Conservation (phyloP, 1,139 yeast genomes). For the Blastobotrys serpentis region DNA sequence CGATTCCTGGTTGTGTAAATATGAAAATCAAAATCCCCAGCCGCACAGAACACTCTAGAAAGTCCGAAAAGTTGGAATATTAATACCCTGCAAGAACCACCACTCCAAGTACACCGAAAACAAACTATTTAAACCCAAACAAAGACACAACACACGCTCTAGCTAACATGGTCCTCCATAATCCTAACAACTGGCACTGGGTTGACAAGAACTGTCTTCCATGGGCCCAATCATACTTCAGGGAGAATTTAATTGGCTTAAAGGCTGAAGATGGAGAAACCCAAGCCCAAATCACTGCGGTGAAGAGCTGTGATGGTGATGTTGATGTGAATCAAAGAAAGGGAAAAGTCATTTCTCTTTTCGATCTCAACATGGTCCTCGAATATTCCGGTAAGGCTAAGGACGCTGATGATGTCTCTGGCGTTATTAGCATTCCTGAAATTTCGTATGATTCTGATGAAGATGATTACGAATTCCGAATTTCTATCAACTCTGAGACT, state of each 20-base stretch:
- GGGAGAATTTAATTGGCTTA: constrained; percentile 56
- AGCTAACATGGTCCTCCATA: constrained; percentile 59
- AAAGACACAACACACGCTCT: not conserved
- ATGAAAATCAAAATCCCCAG: not conserved
- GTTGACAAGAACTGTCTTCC: constrained; percentile 94
- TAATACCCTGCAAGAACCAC: not conserved
- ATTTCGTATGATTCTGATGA: constrained; percentile 89
- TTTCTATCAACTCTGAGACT: constrained; percentile 58
- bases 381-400: constrained; percentile 53
- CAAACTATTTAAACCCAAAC: not conserved
- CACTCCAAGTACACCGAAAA: not conserved
- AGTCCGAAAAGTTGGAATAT: too few species aligned
- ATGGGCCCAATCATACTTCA: constrained; percentile 83
- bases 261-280: constrained; percentile 39
- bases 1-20: not conserved
- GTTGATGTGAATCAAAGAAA: constrained; percentile 96
- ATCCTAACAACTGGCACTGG: constrained; percentile 95
- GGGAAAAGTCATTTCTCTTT: constrained; percentile 90
- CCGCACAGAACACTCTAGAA: constrained; percentile 2
- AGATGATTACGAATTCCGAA: constrained; percentile 81
- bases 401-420: constrained; percentile 46
- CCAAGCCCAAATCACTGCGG: constrained; percentile 48
- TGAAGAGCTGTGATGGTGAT: constrained; percentile 85
- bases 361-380: constrained; percentile 71
- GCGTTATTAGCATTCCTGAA: constrained; percentile 83